Percentiles rank a stretch among this genome's conserved stretches.
phyloP scores from a whole-genome alignment of 208 protist species.

The Acanthamoeba royreba region DNA sequence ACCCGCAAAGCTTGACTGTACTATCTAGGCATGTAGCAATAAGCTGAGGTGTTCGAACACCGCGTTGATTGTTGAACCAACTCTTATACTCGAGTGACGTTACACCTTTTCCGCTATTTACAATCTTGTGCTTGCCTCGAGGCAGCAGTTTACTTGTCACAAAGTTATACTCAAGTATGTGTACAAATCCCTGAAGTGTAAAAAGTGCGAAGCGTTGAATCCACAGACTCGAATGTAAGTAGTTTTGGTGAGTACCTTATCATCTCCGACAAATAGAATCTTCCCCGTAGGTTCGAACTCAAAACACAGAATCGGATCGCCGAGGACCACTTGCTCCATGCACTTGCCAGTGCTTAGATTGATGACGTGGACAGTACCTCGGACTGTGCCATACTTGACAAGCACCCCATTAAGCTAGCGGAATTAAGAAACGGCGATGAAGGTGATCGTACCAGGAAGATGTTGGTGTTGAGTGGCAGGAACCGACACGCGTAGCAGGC shows the following conservation, averaged over 20 bases:
- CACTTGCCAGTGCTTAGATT: conserved; percentile 46
- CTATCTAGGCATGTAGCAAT: conserved; percentile 1
- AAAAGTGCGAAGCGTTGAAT: neutral
- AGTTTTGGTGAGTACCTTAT: neutral
- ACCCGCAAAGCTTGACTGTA: conserved; percentile 32
- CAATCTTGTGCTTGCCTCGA: neutral
- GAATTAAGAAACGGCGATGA: neutral
- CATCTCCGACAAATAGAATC: neutral
- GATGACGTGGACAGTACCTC: neutral
- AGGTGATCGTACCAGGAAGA: neutral
- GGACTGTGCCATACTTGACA: conserved; percentile 29
- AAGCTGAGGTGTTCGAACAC: neutral
- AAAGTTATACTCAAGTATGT: conserved; percentile 19
- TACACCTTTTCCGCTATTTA: neutral
- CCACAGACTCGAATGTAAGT: neutral
- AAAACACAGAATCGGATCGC: neutral
- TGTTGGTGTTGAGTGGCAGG: conserved; percentile 42
- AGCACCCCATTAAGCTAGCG: neutral
- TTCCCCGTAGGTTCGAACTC: conserved; percentile 40
- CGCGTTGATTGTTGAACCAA: conserved; percentile 37
- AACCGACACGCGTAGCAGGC: neutral
- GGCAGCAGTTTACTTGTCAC: neutral
- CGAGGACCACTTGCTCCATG: neutral
- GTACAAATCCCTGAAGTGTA: neutral
- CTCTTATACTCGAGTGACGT: conserved; percentile 22